Evolutionary conservation across 805 yeast species (phyloP), one percentile per base, ranked within the genome.

Genomic region (Nakazawaea molendinolei): DNA sequence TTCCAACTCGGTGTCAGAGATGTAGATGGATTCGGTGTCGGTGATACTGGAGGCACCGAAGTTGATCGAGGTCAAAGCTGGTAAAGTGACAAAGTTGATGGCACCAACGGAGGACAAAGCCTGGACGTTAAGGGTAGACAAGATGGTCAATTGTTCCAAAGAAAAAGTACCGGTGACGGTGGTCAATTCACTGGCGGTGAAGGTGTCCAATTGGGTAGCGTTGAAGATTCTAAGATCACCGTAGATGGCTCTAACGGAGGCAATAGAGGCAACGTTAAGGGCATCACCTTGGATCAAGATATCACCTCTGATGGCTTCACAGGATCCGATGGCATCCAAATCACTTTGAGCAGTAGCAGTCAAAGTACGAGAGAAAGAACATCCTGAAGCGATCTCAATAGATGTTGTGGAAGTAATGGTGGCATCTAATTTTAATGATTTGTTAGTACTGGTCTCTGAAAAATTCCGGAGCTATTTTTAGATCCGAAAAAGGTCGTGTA

Each of bases 281-380:
- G 20, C 38, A 45, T 63, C 68, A 65, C 89, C 89, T 40, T 71
- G 54, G 55, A 90, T 71, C 63, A 67, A 60, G 51, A 92, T 65
- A 58, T 79, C 79, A 71, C 96, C 97, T 45, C 74, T 72, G 48
- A 92, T 70, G 44, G 86, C 82, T 25, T 73, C 60, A 76, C 98
- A 92, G 31, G 77, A 68, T 33, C 85, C 61, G 37, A 82, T 73
- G 19, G 59, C 53, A 51, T 86, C 95, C 55, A 90, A 76, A 49
- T 86, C 89, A 22, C 83, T 50, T 63, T 87, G 86, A 28, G 79
- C 74, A 38, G 92, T 76, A 50, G 86, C 95, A 36, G 95, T 84
- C 46, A 67, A 67, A 48, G 69, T 66, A 33, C 64, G 59, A 20
- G 65, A 51, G 66, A 80, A 76, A 25, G 83, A 69, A 73, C 94